Evolutionary conservation across 2,329 filamentous ascomycete genomes (phyloP), one percentile per base, ranked within the genome.

Genomic region (Diaporthe eres): DNA sequence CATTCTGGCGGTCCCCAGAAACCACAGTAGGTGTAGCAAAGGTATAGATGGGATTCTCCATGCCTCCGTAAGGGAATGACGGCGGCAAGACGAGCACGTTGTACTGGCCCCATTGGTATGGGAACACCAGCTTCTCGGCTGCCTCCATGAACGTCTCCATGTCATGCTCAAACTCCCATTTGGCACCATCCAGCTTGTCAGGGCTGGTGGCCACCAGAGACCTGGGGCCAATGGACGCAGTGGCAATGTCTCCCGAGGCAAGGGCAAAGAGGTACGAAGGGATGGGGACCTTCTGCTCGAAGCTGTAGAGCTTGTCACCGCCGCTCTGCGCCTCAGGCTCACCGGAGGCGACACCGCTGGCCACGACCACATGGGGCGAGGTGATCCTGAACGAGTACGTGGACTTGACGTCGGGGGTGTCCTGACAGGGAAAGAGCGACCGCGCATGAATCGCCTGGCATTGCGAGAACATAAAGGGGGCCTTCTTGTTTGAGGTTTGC

Each of bases 381-480:
- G 92, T 92, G 81, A 99, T 93, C 81, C 93, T 94, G 87, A 98
- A 98, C 77, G 93, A 92, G 85, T 96, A 95, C 1, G 95, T 97
- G n/a, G 94, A 95, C 87, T 99, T 99, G 81, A 98, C 94, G 83
- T 98, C 96, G 4, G 97, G 97, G 0, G 97, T 98, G 82, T 99
- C 97, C 86, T 98, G 96, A 85, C 96, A 98, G 9, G 97, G 97
- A 84, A 98, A 98, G 77, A 98, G 91, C 65, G 95, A 98, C 76
- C 97, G 92, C 58, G 95, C 95, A 81, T 98, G 96, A 81, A 98
- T 98, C 72, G 96, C 96, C 87, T 99, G 96, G 84, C 96, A 98
- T 87, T 98, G 97, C 60, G 95, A 97, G 87, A 98, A 98, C 92
- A 98, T 96, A 85, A 98, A 98, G 1, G 96, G 96, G 79, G 97